phyloP scores from a whole-genome alignment of 345 rosid genomes.

The Syzygium grande region DNA sequence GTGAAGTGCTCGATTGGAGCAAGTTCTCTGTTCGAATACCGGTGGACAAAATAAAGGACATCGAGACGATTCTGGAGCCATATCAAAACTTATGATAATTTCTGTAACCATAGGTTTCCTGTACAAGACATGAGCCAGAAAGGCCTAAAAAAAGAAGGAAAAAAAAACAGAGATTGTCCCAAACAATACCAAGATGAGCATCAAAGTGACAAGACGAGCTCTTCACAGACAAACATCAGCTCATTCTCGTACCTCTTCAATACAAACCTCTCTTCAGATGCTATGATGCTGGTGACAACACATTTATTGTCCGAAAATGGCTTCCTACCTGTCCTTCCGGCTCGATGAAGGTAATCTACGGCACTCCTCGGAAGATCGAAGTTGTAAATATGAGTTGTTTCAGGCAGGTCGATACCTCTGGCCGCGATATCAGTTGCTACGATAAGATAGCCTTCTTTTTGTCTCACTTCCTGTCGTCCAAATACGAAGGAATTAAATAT shows the following conservation, averaged over 20 bases:
- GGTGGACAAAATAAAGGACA: not conserved
- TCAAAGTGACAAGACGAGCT: conserved; percentile 5
- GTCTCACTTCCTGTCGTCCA: conserved; percentile 53
- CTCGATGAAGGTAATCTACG: conserved; percentile 78
- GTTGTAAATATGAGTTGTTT: conserved; percentile 88
- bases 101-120: not conserved
- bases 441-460: conserved; percentile 75
- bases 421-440: conserved; percentile 93
- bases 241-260: conserved; percentile 85
- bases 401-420: conserved; percentile 84
- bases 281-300: conserved; percentile 56
- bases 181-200: not conserved
- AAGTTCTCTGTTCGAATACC: not conserved
- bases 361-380: conserved; percentile 80
- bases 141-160: not conserved
- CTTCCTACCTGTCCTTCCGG: conserved; percentile 91
- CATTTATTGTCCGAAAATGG: conserved; percentile 82
- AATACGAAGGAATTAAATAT: not conserved
- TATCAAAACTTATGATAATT: not conserved
- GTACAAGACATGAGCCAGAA: not conserved
- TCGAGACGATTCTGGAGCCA: conserved; percentile 29
- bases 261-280: conserved; percentile 73
- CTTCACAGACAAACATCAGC: conserved; percentile 66
- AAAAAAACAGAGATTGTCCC: not conserved
- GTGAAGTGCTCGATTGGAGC: not conserved